These are phyloP conservation scores for Penicillium pulvis DNA, from an alignment of 495 filamentous ascomycete species.

Conservation along the genomic window DNA sequence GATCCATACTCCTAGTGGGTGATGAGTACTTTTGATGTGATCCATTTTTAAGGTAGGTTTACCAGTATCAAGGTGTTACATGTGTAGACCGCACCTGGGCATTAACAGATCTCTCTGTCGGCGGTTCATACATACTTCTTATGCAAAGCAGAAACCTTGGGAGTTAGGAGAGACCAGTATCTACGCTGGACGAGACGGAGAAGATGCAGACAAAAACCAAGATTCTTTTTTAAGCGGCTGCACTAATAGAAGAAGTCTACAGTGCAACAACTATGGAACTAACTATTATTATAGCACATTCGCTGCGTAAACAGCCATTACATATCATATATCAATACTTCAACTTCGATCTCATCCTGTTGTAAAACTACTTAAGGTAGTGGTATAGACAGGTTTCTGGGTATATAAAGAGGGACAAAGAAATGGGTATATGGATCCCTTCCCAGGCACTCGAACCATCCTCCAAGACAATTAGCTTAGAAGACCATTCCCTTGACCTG, in stretches of 20 bases:
- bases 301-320: background rate
- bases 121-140: too few species aligned
- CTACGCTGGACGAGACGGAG: background rate
- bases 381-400: background rate
- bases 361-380: background rate
- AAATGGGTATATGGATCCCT: background rate
- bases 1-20: background rate
- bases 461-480: slow-evolving; percentile 4
- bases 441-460: background rate
- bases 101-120: too few species aligned
- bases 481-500: slow-evolving; percentile 23
- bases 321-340: background rate
- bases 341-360: background rate
- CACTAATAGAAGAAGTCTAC: background rate
- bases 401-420: slow-evolving; percentile 2
- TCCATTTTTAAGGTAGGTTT: too few species aligned
- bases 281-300: slow-evolving; percentile 2
- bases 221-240: background rate
- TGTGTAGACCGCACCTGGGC: too few species aligned
- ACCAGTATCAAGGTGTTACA: too few species aligned
- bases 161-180: background rate
- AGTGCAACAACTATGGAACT: background rate
- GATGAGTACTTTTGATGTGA: too few species aligned
- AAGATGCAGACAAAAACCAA: background rate
- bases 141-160: background rate